Percentiles rank a stretch among this genome's conserved stretches.
Conservation (phyloP, 495 filamentous ascomycete species). For the Lophiostoma macrostomum region DNA sequence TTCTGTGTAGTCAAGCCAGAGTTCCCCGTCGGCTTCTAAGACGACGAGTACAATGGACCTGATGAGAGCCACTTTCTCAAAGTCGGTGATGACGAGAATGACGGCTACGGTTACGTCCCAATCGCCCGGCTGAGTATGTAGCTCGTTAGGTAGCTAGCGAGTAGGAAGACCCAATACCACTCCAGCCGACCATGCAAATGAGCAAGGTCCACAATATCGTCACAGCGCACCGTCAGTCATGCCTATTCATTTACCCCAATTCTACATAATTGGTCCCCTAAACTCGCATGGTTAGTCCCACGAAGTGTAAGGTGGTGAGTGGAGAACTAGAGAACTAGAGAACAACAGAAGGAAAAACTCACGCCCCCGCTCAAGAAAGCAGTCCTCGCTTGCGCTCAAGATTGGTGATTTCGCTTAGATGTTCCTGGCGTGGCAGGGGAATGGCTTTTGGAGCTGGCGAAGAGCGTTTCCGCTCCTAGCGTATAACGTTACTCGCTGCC, state of each 20-base stretch:
- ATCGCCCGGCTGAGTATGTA: slow-evolving; percentile 1
- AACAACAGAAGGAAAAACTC: slow-evolving; percentile 1
- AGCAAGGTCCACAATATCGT: slow-evolving; percentile 3
- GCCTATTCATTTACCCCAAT: slow-evolving; percentile 3
- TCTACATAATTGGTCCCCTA: neutral
- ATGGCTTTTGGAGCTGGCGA: slow-evolving; percentile 1
- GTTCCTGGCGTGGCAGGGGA: slow-evolving; percentile 1
- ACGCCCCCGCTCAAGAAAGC: neutral
- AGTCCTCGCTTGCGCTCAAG: slow-evolving; percentile 2
- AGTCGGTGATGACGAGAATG: slow-evolving; percentile 2
- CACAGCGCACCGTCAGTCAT: slow-evolving; percentile 4
- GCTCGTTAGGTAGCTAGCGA: slow-evolving; percentile 3
- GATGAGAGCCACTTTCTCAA: slow-evolving; percentile 3
- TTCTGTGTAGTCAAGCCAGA: slow-evolving; percentile 4
- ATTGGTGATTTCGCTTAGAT: slow-evolving; percentile 3
- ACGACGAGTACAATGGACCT: slow-evolving; percentile 4
- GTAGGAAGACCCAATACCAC: slow-evolving; percentile 1
- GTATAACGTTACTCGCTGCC: slow-evolving; percentile 5
- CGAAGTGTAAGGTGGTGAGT: slow-evolving; percentile 5
- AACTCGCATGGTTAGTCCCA: neutral
- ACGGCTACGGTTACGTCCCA: slow-evolving; percentile 1
- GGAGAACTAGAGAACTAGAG: neutral
- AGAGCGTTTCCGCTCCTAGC: slow-evolving; percentile 4
- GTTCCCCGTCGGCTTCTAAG: slow-evolving; percentile 1
- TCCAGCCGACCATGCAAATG: slow-evolving; percentile 2